Percentiles rank a stretch among this genome's conserved stretches.
Conservation (phyloP, 1,284 basidiomycete species). For the Irpex lacteus region DNA sequence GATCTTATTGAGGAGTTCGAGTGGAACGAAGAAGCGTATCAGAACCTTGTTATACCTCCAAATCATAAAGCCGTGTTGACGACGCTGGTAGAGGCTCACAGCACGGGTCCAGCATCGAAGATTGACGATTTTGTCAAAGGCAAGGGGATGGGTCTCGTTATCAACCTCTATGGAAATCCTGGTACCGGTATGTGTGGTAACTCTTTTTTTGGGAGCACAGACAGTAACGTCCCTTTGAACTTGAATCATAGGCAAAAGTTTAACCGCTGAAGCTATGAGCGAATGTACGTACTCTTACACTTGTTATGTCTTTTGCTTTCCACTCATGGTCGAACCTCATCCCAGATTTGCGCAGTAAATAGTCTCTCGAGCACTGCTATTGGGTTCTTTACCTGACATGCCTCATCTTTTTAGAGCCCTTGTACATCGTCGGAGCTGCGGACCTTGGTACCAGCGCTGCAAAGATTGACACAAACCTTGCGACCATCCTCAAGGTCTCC, state of each 20-base stretch:
- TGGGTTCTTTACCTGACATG: slow-evolving; percentile 41
- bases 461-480: slow-evolving; percentile 25
- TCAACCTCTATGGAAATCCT: slow-evolving; percentile 61
- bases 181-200: slow-evolving; percentile 37
- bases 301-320: not conserved
- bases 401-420: slow-evolving; percentile 31
- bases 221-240: not conserved
- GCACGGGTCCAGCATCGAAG: slow-evolving; percentile 36
- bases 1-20: slow-evolving; percentile 46
- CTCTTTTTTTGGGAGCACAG: not conserved
- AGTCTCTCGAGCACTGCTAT: not conserved
- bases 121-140: slow-evolving; percentile 64
- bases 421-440: slow-evolving; percentile 64
- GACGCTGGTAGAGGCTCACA: slow-evolving; percentile 56
- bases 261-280: slow-evolving; percentile 53
- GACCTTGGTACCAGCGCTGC: slow-evolving; percentile 54
- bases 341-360: slow-evolving; percentile 27
- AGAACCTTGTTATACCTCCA: slow-evolving; percentile 53
- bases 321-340: not conserved
- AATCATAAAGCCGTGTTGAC: slow-evolving; percentile 52
- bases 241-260: slow-evolving; percentile 35
- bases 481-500: slow-evolving; percentile 39
- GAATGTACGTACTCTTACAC: slow-evolving; percentile 22
- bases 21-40: slow-evolving; percentile 59
- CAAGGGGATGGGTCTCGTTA: slow-evolving; percentile 59